Conservation (phyloP, 2,329 filamentous ascomycete species). For the Cladosporium colombiae region DNA sequence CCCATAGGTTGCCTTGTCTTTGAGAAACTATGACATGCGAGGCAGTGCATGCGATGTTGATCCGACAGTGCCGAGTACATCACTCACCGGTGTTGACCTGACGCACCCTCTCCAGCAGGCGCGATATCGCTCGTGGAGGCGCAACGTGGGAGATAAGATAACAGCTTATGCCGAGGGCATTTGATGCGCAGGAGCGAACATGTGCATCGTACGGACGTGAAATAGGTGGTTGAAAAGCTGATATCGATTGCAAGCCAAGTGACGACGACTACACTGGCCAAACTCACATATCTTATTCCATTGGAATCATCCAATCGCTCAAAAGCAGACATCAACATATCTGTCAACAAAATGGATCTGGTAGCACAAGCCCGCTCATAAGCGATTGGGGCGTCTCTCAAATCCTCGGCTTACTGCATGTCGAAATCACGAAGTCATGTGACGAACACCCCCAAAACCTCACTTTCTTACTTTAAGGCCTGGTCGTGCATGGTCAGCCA, state of each 20-base stretch:
- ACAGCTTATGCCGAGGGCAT: background rate
- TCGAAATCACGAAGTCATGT: background rate
- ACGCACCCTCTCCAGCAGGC: background rate
- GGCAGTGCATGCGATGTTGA: background rate
- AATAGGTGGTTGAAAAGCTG: background rate
- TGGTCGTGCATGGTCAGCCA: background rate
- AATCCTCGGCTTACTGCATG: background rate
- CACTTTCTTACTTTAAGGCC: background rate
- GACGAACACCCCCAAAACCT: background rate
- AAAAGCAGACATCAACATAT: background rate
- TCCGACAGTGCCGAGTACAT: background rate
- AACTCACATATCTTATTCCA: too few species aligned
- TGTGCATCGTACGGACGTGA: background rate
- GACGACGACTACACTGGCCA: too few species aligned
- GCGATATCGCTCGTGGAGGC: background rate
- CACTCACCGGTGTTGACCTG: background rate
- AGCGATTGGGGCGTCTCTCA: background rate
- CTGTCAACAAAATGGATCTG: background rate
- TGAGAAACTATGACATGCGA: background rate
- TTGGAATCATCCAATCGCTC: background rate
- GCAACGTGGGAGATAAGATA: conserved; percentile 9
- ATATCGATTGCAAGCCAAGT: background rate
- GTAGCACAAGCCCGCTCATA: background rate
- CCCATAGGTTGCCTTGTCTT: background rate
- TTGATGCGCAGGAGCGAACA: background rate